These are phyloP conservation scores for Hygrocybe punicea DNA, from an alignment of 768 basidiomycete species.

Conservation along the genomic window DNA sequence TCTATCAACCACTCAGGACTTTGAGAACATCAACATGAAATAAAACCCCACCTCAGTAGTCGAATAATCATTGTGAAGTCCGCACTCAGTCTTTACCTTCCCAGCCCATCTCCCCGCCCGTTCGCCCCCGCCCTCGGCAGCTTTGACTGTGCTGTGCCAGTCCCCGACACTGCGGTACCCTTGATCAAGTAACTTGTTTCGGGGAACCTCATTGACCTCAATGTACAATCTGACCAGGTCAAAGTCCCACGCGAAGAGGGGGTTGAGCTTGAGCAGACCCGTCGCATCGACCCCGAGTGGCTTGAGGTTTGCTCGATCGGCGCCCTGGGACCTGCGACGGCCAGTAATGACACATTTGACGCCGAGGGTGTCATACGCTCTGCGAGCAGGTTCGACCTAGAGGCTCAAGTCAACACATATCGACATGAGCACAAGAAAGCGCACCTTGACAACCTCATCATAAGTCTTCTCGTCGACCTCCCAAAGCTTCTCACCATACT, in stretches of 20 bases:
- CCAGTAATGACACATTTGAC: constrained; percentile 94
- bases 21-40: too few relatives aligned
- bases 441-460: constrained; percentile 88
- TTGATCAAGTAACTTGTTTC: constrained; percentile 81
- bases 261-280: constrained; percentile 91
- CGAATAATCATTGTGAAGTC: constrained; percentile 89
- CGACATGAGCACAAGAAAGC: constrained; percentile 14
- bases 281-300: constrained; percentile 89
- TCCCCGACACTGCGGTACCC: constrained; percentile 97
- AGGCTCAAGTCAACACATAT: not conserved
- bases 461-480: constrained; percentile 82
- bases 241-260: constrained; percentile 87
- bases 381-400: constrained; percentile 88
- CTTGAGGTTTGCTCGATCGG: constrained; percentile 74
- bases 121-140: constrained; percentile 73
- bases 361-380: constrained; percentile 76
- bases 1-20: not conserved
- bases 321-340: constrained; percentile 88
- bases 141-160: constrained; percentile 89
- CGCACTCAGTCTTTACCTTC: constrained; percentile 90
- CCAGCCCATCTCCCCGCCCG: constrained; percentile 91
- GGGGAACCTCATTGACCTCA: constrained; percentile 75
- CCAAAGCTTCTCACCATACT: constrained; percentile 82
- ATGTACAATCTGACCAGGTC: constrained; percentile 81
- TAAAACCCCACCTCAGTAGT: constrained; percentile 49